phyloP scores from a whole-genome alignment of 2,329 filamentous ascomycete genomes.

The Sporothrix protearum region DNA sequence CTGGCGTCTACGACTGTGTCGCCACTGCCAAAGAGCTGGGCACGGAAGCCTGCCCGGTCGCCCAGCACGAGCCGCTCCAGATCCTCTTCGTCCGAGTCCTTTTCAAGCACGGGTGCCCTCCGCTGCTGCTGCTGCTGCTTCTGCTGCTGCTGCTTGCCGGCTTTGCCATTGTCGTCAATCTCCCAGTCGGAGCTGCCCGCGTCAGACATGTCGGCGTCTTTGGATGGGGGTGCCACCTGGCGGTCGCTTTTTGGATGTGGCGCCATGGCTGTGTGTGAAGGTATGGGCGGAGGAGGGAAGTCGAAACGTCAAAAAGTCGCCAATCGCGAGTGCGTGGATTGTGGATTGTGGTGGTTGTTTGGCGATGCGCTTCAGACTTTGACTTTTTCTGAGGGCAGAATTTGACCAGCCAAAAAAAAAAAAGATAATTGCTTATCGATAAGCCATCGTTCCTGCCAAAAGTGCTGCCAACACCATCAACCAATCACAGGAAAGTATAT shows the following conservation, averaged over 20 bases:
- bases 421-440: conserved; percentile 23
- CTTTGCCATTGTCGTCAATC: conserved; percentile 30
- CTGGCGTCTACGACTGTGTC: conserved; percentile 41
- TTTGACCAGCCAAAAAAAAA: conserved; percentile 21
- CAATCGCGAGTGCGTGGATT: background rate
- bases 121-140: conserved; percentile 24
- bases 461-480: background rate
- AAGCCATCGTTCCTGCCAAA: conserved; percentile 5
- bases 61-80: conserved; percentile 87
- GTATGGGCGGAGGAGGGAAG: background rate
- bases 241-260: background rate
- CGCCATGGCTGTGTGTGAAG: conserved; percentile 3
- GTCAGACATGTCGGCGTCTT: conserved; percentile 26
- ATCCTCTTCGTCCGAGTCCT: conserved; percentile 79
- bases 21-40: conserved; percentile 58
- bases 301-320: background rate
- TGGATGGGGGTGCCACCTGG: background rate
- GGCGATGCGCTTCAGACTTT: conserved; percentile 1
- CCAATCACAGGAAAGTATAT: background rate
- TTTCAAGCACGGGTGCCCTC: conserved; percentile 47
- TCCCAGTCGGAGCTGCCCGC: conserved; percentile 31
- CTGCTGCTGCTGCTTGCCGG: conserved; percentile 24
- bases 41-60: conserved; percentile 75
- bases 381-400: conserved; percentile 18
- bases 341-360: background rate